Evolutionary conservation across 2,329 filamentous ascomycete genomes (phyloP), one percentile per base, ranked within the genome.

Genomic region (Pseudogymnoascus sp.): DNA sequence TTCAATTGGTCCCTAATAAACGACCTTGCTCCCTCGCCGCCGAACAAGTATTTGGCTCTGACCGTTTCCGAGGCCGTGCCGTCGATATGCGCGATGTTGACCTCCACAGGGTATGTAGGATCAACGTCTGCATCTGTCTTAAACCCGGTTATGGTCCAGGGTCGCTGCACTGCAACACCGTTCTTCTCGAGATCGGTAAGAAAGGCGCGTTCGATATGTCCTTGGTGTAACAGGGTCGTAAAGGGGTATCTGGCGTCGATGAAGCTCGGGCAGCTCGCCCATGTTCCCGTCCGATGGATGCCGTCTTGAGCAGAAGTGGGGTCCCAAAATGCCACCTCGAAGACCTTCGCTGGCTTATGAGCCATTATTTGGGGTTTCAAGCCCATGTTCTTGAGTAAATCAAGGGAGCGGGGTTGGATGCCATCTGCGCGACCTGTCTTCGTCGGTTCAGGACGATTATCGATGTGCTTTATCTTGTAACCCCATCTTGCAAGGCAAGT

Each of bases 381-480:
- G 1, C 90, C 91, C 87, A 96, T 91, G 72, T 96, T 96, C 61
- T 89, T 86, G 59, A 96, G 80, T 14, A 96, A 83, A 70, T 96
- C 92, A 24, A 96, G 81, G 0, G 92, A 96, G 40, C 93, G 87
- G 38, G 92, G 92, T 77, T 96, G 92, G 64, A 97, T 96, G 66
- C 91, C 92, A 76, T 96, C 92, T 63, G 92, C 93, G 67, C 92
- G 89, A 62, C 92, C 92, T 19, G 91, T 96, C 2, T 85, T 79
- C 11, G 92, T 96, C 14, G 92, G 92, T 71, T 93, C 89, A 1
- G 91, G 81, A 64, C 92, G 84, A 76, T 96, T 96, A 77, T 96
- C 93, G 72, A 96, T 91, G 77, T 96, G 91, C 80, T 93, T 96
- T 76, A 97, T 91, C 75, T 86, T 91, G 81, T 96, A 97, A 19